Evolutionary conservation across 192 early-diverging fungal genomes (phyloP).

Genomic region (Coemansia sp.): DNA sequence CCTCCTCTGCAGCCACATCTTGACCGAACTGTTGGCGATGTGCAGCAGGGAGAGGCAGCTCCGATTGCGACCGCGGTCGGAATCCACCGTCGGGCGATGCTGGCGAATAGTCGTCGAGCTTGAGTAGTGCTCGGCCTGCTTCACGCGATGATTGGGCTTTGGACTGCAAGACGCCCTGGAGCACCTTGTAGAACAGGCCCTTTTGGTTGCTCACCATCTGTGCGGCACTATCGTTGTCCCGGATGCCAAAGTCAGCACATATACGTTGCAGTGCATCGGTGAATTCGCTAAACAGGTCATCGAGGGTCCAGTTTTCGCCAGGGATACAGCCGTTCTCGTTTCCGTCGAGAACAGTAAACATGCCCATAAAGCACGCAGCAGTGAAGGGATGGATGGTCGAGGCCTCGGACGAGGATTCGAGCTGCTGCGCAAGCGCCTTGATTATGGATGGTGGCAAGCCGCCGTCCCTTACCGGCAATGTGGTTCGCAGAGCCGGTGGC

Average conservation of each 20-base stretch:
- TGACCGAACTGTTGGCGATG: constrained; percentile 3
- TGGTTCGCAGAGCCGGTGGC: neutral
- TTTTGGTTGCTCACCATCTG: constrained; percentile 45
- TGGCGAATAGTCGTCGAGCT: constrained; percentile 35
- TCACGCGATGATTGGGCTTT: constrained; percentile 48
- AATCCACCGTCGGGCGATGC: constrained; percentile 3
- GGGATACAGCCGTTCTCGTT: constrained; percentile 22
- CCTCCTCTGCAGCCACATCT: neutral
- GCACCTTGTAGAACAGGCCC: constrained; percentile 37
- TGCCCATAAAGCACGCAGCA: constrained; percentile 28
- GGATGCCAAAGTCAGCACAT: constrained; percentile 28
- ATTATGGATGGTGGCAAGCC: constrained; percentile 26
- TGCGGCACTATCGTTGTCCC: constrained; percentile 15
- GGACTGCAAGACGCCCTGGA: constrained; percentile 37
- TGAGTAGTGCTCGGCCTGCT: constrained; percentile 43
- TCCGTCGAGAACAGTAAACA: constrained; percentile 28
- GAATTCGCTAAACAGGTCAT: constrained; percentile 38
- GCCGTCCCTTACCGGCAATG: constrained; percentile 7
- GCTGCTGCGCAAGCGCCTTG: constrained; percentile 42
- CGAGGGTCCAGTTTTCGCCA: constrained; percentile 32
- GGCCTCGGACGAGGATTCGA: constrained; percentile 23
- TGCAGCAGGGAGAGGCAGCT: constrained; percentile 7
- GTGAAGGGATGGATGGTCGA: constrained; percentile 47
- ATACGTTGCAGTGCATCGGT: constrained; percentile 15
- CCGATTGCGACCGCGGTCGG: constrained; percentile 7